Evolutionary conservation across 2,329 filamentous ascomycete species (phyloP), one percentile per base, ranked within the genome.

Genomic region (Botrytis cinerea): DNA sequence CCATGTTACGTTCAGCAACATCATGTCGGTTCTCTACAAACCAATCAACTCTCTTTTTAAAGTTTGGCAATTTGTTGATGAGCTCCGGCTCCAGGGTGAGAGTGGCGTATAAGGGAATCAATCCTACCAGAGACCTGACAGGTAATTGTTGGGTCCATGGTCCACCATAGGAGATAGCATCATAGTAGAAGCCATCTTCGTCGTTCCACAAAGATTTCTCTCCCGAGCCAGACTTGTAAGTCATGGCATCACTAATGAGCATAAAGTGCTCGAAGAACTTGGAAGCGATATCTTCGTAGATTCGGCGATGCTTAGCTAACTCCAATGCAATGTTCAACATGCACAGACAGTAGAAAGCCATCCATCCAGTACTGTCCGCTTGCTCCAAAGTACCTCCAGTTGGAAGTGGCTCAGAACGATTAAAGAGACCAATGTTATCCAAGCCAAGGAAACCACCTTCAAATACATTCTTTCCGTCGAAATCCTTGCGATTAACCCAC

Each of bases 221-320:
- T 77, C 89, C 91, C 83, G 83, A 87, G 78, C 84, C 93, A 79
- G 87, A 89, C 83, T 87, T 92, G 87, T 92, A 95, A 0, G 92
- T 94, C 95, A 98, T 98, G 73, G 95, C 96, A 84, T 98, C 96
- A 80, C 94, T 97, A 82, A 98, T 98, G 82, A 98, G 91, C 80
- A 98, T 93, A 84, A 98, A 98, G 81, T 98, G 96, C 84, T 98
- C 96, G 80, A 98, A 98, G 86, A 98, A 98, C 83, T 98, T 98
- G 69, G 94, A 97, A 2, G 95, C 95, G 85, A 98, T 92, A 80
- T 98, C 95, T 85, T 98, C 95, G 82, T 98, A 98, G 73, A 92
- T 97, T 59, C 95, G 91, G 63, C 96, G 91, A 82, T 98, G 94
- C 84, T 98, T 98, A 74, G 95, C 95, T 77, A 98, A 87, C 84